These are phyloP conservation scores for Macadamia integrifolia DNA, from an alignment of 164 flowering plant genomes.

Conservation along the genomic window DNA sequence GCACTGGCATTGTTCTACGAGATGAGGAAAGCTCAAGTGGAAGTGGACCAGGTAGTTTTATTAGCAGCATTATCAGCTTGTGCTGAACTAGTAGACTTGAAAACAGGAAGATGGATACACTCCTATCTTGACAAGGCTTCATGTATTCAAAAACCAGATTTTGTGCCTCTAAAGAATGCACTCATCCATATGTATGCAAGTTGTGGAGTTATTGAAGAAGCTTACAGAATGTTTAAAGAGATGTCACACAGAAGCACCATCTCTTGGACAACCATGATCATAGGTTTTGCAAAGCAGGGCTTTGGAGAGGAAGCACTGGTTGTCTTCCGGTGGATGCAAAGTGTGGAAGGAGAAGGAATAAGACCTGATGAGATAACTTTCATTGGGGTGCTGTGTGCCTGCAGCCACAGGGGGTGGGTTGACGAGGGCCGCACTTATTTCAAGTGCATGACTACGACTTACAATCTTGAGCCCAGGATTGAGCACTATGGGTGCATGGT, in stretches of 20 bases:
- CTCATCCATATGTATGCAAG: no score
- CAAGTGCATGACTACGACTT: no score
- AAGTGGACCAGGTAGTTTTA: no score
- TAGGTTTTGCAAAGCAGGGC: constrained; percentile 44
- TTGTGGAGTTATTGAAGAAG: no score
- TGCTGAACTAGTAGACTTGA: constrained; percentile 53
- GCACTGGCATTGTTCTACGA: constrained; percentile 24
- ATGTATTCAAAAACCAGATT: not conserved
- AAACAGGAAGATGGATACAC: constrained; percentile 52
- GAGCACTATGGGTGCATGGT: constrained; percentile 53
- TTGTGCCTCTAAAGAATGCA: constrained; percentile 20
- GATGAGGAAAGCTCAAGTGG: constrained; percentile 22
- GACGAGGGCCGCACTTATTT: no score
- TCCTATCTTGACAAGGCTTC: constrained; percentile 20
- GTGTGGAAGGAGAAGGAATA: no score
- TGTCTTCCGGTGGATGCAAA: no score
- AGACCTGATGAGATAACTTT: no score
- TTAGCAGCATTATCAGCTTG: constrained; percentile 27
- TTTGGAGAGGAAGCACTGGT: no score
- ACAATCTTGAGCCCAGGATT: no score
- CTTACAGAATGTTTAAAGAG: constrained; percentile 10
- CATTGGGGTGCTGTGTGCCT: no score
- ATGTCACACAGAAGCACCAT: constrained; percentile 35
- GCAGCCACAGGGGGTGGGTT: no score
- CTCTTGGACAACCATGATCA: constrained; percentile 57